Evolutionary conservation across 2,329 filamentous ascomycete genomes (phyloP), one percentile per base, ranked within the genome.

Genomic region (Emericellopsis cladophorae): DNA sequence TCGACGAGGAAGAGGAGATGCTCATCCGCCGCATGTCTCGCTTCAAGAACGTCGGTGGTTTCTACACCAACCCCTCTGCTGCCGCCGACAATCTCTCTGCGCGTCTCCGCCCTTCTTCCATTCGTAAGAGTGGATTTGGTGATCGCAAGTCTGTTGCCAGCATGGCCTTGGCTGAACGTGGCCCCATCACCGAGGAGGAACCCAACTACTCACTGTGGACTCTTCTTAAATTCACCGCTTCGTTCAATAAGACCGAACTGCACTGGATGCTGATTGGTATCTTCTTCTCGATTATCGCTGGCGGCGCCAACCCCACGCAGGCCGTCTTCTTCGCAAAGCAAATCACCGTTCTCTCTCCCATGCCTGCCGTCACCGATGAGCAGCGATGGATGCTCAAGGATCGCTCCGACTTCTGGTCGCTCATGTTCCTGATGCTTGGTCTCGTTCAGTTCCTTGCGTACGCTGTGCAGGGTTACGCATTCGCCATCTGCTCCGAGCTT

Each of bases 171-270:
- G 31, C 31, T 12, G 22, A 36, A 31, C 39, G 39, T 15, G 35
- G 40, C 18, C 21, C 31, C 12, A 32, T 37, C 38, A 61, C 61
- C 5, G 59, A 70, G 36, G 39, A 40, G 22, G 39, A 40, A 31
- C 39, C 39, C 32, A 68, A n/a, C 18, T 88, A 93, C 59, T 68
- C 76, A 1, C 63, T 92, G 1, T 84, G 78, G 73, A 81, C 79
- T 2, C 64, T 95, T 34, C 76, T 94, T 59, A 86, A 79, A 56
- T 70, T 94, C 37, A 85, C 93, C 50, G 78, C 69, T 31, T 78
- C 76, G 4, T 94, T 94, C 67, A 95, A 95, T 63, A 72, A 59
- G 40, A 59, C 70, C 1, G 88, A 95, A 56, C 77, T 73, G 68
- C 65, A 70, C 14, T 65, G 78, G 31, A 90, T 95, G 85, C 29